Conservation (phyloP, 2,329 filamentous ascomycete genomes). For the Alternaria alternata region DNA sequence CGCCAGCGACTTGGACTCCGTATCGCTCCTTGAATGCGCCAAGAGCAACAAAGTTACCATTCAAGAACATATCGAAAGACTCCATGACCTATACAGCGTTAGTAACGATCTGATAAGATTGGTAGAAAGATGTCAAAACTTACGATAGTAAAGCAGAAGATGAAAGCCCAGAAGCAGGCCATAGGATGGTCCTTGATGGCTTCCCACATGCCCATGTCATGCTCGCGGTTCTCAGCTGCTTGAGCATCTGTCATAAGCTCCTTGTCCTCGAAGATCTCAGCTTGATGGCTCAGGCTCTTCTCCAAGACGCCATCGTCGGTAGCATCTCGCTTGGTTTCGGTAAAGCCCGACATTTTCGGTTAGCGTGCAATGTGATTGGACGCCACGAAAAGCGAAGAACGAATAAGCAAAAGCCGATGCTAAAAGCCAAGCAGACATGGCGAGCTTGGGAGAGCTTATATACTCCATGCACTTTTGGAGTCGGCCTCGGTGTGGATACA, state of each 20-base stretch:
- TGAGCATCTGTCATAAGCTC: conserved; percentile 53
- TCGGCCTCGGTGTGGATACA: conserved; percentile 14
- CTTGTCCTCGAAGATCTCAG: conserved; percentile 31
- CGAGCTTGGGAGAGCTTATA: conserved; percentile 17
- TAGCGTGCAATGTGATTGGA: conserved; percentile 7
- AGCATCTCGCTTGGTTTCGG: conserved; percentile 13
- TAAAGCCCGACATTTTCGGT: conserved; percentile 17
- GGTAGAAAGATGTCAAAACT: conserved; percentile 2
- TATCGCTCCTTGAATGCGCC: conserved; percentile 56
- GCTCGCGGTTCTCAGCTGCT: conserved; percentile 64
- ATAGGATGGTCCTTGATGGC: conserved; percentile 61
- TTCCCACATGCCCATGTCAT: conserved; percentile 58
- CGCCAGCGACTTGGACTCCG: conserved; percentile 52
- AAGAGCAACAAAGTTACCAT: conserved; percentile 65
- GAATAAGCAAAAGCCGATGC: conserved; percentile 17
- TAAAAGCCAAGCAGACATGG: conserved; percentile 9
- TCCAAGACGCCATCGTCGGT: conserved; percentile 7
- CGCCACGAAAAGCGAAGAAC: conserved; percentile 17
- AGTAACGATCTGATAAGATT: background rate
- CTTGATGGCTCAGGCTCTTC: conserved; percentile 11
- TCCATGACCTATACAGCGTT: conserved; percentile 64
- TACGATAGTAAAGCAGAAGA: conserved; percentile 65
- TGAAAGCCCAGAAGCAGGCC: conserved; percentile 63
- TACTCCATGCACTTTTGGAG: conserved; percentile 1
- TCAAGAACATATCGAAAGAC: conserved; percentile 68